Conservation (phyloP, 306 rosid species). For the Castanea sativa region DNA sequence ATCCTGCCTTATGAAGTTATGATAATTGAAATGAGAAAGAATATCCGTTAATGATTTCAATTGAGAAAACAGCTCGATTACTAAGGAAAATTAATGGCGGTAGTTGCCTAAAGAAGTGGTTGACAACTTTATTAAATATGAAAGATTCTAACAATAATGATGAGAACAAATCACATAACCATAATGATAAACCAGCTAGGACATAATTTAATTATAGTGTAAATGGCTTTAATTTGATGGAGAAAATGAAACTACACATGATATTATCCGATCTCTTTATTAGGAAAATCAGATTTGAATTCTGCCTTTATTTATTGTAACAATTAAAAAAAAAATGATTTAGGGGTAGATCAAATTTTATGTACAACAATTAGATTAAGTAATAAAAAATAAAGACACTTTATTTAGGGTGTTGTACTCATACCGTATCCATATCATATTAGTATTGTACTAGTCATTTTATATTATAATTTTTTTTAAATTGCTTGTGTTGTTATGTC, state of each 20-base stretch:
- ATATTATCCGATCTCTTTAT: no score
- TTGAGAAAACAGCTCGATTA: background rate
- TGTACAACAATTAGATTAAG: no score
- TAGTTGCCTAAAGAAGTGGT: background rate
- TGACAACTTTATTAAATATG: background rate
- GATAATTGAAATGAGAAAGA: background rate
- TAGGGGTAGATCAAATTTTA: no score
- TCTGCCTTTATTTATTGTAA: no score
- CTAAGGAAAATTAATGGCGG: background rate
- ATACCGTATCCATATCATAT: fast-evolving
- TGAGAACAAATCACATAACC: background rate
- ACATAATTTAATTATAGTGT: background rate
- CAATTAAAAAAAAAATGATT: no score
- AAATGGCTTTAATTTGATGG: no score
- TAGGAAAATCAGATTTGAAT: no score
- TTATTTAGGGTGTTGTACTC: fast-evolving
- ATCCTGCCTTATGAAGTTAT: background rate
- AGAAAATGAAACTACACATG: no score
- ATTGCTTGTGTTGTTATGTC: fast-evolving
- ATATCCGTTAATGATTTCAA: background rate
- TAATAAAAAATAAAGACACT: fast-evolving
- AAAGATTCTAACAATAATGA: background rate
- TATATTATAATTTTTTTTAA: no score
- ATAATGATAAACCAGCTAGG: background rate
- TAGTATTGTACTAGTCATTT: fast-evolving